Conservation (phyloP, 2,329 filamentous ascomycete species). For the Fusarium ramigenum region DNA sequence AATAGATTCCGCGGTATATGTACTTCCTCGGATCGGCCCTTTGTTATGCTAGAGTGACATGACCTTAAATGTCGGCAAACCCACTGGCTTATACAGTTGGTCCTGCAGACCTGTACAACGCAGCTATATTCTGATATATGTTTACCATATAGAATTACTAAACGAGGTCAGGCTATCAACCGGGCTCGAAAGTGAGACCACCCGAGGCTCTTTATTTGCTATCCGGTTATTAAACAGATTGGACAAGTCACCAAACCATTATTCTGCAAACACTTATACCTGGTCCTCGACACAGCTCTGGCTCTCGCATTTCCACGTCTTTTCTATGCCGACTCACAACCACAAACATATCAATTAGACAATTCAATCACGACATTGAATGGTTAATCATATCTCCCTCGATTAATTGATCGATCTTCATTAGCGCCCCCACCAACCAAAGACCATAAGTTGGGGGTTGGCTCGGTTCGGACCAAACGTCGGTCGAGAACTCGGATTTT, state of each 20-base stretch:
- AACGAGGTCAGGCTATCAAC: background rate
- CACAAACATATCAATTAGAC: background rate
- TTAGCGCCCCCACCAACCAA: conserved; percentile 2
- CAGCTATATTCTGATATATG: background rate
- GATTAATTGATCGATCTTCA: background rate
- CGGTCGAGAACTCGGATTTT: conserved; percentile 29
- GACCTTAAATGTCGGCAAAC: conserved; percentile 2
- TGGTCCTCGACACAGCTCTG: background rate
- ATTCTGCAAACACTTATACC: background rate
- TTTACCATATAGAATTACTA: conserved; percentile 19
- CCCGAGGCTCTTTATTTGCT: background rate
- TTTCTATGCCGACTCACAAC: background rate
- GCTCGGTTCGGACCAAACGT: conserved; percentile 20
- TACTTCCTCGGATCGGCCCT: conserved; percentile 26
- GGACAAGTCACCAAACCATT: background rate
- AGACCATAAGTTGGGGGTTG: conserved; percentile 10
- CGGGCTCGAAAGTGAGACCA: background rate
- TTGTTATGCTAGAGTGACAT: conserved; percentile 5
- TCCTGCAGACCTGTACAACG: background rate
- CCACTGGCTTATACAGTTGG: background rate
- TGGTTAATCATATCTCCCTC: background rate
- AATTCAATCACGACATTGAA: background rate
- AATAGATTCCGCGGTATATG: background rate
- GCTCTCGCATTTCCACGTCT: background rate
- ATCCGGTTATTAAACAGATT: background rate